These are phyloP conservation scores for Phaeosphaeriaceae sp. DNA, from an alignment of 2,329 filamentous ascomycete genomes.

Conservation along the genomic window DNA sequence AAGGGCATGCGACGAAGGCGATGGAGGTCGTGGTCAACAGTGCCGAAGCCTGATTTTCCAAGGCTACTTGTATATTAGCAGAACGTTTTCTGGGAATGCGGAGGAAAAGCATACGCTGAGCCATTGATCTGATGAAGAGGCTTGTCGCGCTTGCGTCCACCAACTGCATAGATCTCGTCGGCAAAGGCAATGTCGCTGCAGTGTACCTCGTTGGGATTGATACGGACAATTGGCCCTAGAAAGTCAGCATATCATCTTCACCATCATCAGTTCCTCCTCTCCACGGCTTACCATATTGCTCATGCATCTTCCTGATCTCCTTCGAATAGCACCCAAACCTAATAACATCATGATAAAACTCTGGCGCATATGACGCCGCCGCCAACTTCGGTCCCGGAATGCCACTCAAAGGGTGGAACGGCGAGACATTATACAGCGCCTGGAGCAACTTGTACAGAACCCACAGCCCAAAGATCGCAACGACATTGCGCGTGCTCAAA, in stretches of 20 bases:
- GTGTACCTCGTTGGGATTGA: slow-evolving; percentile 42
- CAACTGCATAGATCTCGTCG: slow-evolving; percentile 39
- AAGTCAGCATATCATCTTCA: background rate
- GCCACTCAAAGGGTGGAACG: slow-evolving; percentile 34
- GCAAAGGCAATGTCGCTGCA: slow-evolving; percentile 38
- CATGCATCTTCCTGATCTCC: slow-evolving; percentile 46
- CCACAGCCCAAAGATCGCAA: slow-evolving; percentile 17
- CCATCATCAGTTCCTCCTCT: background rate
- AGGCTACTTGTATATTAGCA: no score
- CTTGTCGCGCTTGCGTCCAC: slow-evolving; percentile 31
- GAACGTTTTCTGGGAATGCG: no score
- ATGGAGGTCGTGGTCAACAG: slow-evolving; percentile 41
- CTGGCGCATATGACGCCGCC: slow-evolving; percentile 43
- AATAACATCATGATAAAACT: slow-evolving; percentile 48
- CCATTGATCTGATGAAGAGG: slow-evolving; percentile 36
- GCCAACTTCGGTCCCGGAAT: slow-evolving; percentile 46
- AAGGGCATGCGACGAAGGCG: slow-evolving; percentile 39
- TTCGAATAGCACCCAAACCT: slow-evolving; percentile 39
- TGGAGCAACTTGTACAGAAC: slow-evolving; percentile 21
- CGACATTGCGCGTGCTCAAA: slow-evolving; percentile 10
- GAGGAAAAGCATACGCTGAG: slow-evolving; percentile 24
- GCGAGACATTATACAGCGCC: slow-evolving; percentile 33
- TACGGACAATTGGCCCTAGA: slow-evolving; percentile 42
- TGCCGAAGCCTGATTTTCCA: slow-evolving; percentile 29
- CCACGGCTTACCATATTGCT: slow-evolving; percentile 38